phyloP scores from a whole-genome alignment of 139 green algal species.

The Limnomonas spitsbergensis region DNA sequence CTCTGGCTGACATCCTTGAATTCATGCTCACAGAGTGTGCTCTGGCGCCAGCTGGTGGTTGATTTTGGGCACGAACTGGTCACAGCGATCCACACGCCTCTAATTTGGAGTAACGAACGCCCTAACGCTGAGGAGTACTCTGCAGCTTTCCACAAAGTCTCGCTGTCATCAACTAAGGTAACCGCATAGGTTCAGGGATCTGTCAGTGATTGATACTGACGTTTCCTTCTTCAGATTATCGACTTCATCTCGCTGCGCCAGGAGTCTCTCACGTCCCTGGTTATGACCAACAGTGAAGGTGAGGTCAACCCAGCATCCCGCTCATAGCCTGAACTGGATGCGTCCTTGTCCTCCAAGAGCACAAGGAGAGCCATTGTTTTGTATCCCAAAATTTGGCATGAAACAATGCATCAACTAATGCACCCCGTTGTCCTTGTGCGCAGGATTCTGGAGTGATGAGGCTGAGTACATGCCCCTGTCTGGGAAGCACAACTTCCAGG shows the following conservation, averaged over 20 bases:
- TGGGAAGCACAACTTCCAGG: slow-evolving; percentile 59
- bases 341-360: no score
- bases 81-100: slow-evolving; percentile 56
- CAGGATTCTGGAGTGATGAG: slow-evolving; percentile 38
- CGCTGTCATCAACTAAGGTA: slow-evolving; percentile 26
- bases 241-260: slow-evolving; percentile 42
- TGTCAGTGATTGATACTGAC: background rate
- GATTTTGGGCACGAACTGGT: slow-evolving; percentile 70
- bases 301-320: slow-evolving; percentile 15
- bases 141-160: slow-evolving; percentile 9
- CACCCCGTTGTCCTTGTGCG: slow-evolving; percentile 6
- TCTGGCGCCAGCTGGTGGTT: slow-evolving; percentile 45
- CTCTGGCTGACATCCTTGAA: no score
- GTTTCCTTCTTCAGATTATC: slow-evolving; percentile 34
- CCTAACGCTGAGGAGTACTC: slow-evolving; percentile 51
- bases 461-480: slow-evolving; percentile 50
- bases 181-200: background rate
- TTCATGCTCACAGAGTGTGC: slow-evolving; percentile 8
- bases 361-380: no score
- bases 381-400: no score
- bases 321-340: no score
- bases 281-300: slow-evolving; percentile 53
- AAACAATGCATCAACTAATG: no score
- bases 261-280: slow-evolving; percentile 28
- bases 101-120: slow-evolving; percentile 50